A percentile compares a stretch with the other conserved stretches of the same genome.
These are phyloP conservation scores for Huntiella bhutanensis DNA, from an alignment of 2,329 filamentous ascomycete genomes.

Conservation along the genomic window DNA sequence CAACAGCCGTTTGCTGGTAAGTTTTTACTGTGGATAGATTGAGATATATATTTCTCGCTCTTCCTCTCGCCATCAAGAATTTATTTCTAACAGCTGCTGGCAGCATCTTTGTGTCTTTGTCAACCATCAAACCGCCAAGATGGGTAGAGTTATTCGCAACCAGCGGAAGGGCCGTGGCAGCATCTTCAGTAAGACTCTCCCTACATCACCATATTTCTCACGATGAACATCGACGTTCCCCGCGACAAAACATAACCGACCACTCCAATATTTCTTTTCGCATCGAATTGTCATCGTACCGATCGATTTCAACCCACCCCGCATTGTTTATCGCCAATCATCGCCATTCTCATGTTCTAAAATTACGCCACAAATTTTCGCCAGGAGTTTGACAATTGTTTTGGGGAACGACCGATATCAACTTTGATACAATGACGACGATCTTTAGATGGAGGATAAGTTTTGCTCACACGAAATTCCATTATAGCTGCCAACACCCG, in stretches of 20 bases:
- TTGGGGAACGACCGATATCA: too few species aligned
- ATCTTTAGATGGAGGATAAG: constrained; percentile 13
- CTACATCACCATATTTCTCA: neutral
- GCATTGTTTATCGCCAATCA: constrained; percentile 11
- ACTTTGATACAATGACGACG: neutral
- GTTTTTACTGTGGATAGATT: constrained; percentile 4
- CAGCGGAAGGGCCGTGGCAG: constrained; percentile 42
- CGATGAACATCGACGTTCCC: neutral
- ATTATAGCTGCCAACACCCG: constrained; percentile 56
- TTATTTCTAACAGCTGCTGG: constrained; percentile 12
- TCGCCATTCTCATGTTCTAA: too few species aligned
- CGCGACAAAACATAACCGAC: too few species aligned
- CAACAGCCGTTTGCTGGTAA: constrained; percentile 12
- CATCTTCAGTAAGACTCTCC: constrained; percentile 32
- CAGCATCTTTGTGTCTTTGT: constrained; percentile 12
- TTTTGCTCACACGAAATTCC: constrained; percentile 13
- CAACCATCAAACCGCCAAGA: constrained; percentile 17
- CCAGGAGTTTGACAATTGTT: too few species aligned
- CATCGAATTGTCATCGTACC: too few species aligned
- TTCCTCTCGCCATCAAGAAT: constrained; percentile 1
- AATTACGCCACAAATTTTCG: too few species aligned
- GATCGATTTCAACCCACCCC: neutral
- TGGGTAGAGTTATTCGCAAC: constrained; percentile 46
- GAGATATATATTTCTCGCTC: constrained; percentile 3
- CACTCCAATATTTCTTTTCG: too few species aligned